Percentiles rank a stretch among this genome's conserved stretches.
phyloP scores from a whole-genome alignment of 441 rosid species.

The Heliophila coronopifolia region DNA sequence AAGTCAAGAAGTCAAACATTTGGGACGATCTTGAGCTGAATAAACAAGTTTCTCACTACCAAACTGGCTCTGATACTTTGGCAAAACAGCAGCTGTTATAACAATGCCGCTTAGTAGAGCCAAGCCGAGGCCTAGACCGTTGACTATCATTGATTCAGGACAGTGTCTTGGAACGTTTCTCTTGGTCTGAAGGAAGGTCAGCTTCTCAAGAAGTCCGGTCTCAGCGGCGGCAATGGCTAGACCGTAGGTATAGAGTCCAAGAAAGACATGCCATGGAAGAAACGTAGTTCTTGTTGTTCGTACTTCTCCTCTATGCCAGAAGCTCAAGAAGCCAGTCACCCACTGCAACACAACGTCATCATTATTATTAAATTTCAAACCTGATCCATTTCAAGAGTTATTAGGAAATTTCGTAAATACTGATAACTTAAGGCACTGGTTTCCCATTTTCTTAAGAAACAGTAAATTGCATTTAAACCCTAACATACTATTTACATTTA shows the following conservation, averaged over 20 bases:
- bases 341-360: conserved; percentile 48
- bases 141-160: conserved; percentile 63
- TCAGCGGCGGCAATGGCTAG: conserved; percentile 86
- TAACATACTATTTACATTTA: no score
- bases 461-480: background rate
- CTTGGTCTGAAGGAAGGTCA: conserved; percentile 57
- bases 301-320: conserved; percentile 76
- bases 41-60: conserved; percentile 36
- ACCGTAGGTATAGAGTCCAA: conserved; percentile 82
- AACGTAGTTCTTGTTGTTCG: conserved; percentile 45
- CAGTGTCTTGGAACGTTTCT: conserved; percentile 37
- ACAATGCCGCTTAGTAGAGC: conserved; percentile 64
- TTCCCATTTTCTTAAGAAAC: background rate
- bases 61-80: conserved; percentile 34
- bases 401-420: background rate
- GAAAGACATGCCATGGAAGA: conserved; percentile 86
- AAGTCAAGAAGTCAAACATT: conserved; percentile 43
- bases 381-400: background rate
- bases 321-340: conserved; percentile 76
- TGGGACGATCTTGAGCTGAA: conserved; percentile 36
- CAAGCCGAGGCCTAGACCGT: conserved; percentile 58
- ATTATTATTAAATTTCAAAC: background rate
- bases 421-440: background rate
- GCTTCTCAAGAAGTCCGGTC: conserved; percentile 74
- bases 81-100: conserved; percentile 56